These are phyloP conservation scores for Elsinoe batatas DNA, from an alignment of 2,329 filamentous ascomycete genomes.

Conservation along the genomic window DNA sequence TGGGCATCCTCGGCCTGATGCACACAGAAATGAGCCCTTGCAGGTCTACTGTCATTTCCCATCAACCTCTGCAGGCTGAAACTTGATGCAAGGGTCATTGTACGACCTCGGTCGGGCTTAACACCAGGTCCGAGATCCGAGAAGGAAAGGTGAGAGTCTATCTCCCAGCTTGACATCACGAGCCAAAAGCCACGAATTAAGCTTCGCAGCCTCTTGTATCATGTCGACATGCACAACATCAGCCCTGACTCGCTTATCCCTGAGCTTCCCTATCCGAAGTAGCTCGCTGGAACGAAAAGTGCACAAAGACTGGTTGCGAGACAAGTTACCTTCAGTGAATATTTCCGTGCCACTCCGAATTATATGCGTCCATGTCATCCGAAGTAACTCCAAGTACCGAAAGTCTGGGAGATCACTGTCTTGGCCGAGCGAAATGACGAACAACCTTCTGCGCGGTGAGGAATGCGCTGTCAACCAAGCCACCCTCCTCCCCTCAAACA, in stretches of 20 bases:
- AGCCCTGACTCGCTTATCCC: slow-evolving; percentile 1
- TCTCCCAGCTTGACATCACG: not conserved
- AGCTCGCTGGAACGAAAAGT: not conserved
- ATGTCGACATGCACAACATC: slow-evolving; percentile 8
- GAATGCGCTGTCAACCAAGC: slow-evolving; percentile 4
- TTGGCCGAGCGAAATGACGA: slow-evolving; percentile 4
- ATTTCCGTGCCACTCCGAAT: slow-evolving; percentile 8
- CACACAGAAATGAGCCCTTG: slow-evolving; percentile 1
- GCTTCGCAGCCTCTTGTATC: slow-evolving; percentile 5
- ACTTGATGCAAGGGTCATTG: not conserved
- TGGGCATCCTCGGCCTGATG: not conserved
- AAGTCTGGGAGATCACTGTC: not conserved
- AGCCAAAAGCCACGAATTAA: slow-evolving; percentile 1
- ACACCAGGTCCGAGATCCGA: not conserved
- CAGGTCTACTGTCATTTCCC: not conserved
- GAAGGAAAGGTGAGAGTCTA: not conserved
- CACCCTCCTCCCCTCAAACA: not conserved
- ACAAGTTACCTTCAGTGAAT: not conserved
- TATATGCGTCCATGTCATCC: not conserved
- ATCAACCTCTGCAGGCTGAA: not conserved
- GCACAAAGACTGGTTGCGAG: not conserved
- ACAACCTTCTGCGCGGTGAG: not conserved
- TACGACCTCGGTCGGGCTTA: slow-evolving; percentile 1
- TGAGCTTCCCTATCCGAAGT: slow-evolving; percentile 5
- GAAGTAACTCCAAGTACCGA: slow-evolving; percentile 5